Conservation (phyloP, 164 flowering plant genomes). For the Magnolia kwangsiensis region DNA sequence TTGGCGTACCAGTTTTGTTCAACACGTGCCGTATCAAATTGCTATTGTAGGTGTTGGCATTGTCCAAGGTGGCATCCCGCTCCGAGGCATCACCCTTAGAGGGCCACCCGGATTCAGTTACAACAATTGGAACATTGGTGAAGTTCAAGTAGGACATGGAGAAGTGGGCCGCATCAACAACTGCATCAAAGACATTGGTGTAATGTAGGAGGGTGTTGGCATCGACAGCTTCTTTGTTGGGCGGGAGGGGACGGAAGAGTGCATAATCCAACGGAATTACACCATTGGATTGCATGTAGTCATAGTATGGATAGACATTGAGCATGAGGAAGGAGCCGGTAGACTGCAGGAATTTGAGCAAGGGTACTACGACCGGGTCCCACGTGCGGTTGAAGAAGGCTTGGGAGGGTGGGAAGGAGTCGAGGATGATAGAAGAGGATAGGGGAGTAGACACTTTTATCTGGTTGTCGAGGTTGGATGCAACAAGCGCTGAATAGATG, state of each 20-base stretch:
- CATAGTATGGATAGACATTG: conserved; percentile 84
- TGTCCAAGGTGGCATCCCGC: conserved; percentile 66
- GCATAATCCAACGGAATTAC: conserved; percentile 84
- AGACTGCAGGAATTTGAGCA: conserved; percentile 69
- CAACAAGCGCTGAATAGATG: conserved; percentile 76
- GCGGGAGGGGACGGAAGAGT: conserved; percentile 76
- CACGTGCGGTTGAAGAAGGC: conserved; percentile 82
- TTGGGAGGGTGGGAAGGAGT: conserved; percentile 87
- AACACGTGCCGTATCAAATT: conserved; percentile 74
- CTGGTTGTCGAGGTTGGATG: conserved; percentile 61
- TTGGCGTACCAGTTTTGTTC: conserved; percentile 89
- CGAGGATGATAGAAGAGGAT: conserved; percentile 70
- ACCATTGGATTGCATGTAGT: conserved; percentile 73
- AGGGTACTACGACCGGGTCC: conserved; percentile 62
- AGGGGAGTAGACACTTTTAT: conserved; percentile 79
- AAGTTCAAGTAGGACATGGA: conserved; percentile 71
- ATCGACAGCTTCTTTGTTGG: conserved; percentile 89
- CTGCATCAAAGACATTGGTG: conserved; percentile 85
- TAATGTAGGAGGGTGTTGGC: conserved; percentile 81
- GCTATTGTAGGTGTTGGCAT: conserved; percentile 87
- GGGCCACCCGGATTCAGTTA: conserved; percentile 87
- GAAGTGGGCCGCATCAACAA: conserved; percentile 80
- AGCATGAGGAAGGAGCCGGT: conserved; percentile 74
- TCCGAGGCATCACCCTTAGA: conserved; percentile 73
- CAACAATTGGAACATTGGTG: conserved; percentile 69